These are phyloP conservation scores for Ambrosia artemisiifolia DNA, from an alignment of 129 eudicot species.

Conservation along the genomic window DNA sequence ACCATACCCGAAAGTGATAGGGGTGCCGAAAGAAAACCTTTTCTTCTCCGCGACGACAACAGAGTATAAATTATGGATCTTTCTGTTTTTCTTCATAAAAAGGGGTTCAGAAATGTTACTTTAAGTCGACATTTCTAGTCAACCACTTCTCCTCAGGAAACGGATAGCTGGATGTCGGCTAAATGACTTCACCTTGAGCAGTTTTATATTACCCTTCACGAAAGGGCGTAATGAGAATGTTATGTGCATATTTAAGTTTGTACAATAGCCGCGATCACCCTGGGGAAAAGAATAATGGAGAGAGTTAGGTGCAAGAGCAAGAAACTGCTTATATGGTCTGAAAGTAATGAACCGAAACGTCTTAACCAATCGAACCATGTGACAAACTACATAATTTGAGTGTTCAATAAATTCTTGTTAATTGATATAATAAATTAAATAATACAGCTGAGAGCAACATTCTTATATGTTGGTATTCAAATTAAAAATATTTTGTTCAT, in stretches of 20 bases:
- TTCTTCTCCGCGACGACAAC: neutral
- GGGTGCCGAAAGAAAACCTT: constrained; percentile 13
- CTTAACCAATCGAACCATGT: too few relatives aligned
- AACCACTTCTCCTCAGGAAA: neutral
- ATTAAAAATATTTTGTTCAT: too few relatives aligned
- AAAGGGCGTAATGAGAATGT: neutral
- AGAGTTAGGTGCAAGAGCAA: neutral
- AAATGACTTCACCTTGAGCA: too few relatives aligned
- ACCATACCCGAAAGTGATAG: constrained; percentile 1
- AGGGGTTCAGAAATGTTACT: neutral
- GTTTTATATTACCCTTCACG: neutral
- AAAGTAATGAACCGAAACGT: too few relatives aligned
- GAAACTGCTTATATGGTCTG: neutral
- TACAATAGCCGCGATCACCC: neutral
- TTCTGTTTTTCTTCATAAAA: neutral
- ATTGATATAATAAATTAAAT: too few relatives aligned
- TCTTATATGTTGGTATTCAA: too few relatives aligned
- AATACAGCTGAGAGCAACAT: too few relatives aligned
- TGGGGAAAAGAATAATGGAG: neutral
- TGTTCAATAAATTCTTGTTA: too few relatives aligned
- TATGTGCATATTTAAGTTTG: neutral
- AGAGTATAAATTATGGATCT: neutral
- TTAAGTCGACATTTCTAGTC: neutral
- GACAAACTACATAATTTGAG: too few relatives aligned
- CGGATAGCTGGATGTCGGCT: neutral